Evolutionary conservation across 2,329 filamentous ascomycete genomes (phyloP).

Genomic region (Colletotrichum filicis): DNA sequence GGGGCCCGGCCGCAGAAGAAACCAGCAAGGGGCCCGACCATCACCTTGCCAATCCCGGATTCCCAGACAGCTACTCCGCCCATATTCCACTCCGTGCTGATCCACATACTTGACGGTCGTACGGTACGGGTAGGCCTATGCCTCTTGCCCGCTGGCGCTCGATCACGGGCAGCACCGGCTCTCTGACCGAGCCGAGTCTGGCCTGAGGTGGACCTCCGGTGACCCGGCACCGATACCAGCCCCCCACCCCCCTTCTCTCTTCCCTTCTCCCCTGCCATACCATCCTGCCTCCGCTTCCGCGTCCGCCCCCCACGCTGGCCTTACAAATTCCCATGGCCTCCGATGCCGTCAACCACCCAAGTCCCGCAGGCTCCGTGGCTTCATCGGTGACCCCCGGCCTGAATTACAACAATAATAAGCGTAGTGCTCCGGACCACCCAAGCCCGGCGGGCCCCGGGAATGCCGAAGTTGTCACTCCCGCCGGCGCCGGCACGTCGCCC

Average conservation of each 20-base stretch:
- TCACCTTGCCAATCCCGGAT: background rate
- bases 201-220: background rate
- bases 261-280: background rate
- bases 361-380: conserved; percentile 33
- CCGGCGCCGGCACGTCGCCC: conserved; percentile 15
- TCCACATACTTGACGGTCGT: background rate
- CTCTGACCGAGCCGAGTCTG: conserved; percentile 21
- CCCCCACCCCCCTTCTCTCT: background rate
- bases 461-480: conserved; percentile 12
- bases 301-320: background rate
- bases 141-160: conserved; percentile 9
- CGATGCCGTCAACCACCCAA: conserved; percentile 35
- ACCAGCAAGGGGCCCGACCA: conserved; percentile 3
- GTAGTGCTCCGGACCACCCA: conserved; percentile 21
- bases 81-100: background rate
- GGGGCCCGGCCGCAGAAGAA: background rate
- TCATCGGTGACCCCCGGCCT: conserved; percentile 26
- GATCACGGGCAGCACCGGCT: conserved; percentile 26
- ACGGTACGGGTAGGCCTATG: conserved; percentile 1
- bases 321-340: conserved; percentile 25
- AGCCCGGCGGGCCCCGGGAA: conserved; percentile 25
- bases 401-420: conserved; percentile 26
- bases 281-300: background rate
- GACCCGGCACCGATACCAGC: background rate
- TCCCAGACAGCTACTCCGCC: no score